These are phyloP conservation scores for Sclerotinia subarctica DNA, from an alignment of 2,329 filamentous ascomycete genomes.

Conservation along the genomic window DNA sequence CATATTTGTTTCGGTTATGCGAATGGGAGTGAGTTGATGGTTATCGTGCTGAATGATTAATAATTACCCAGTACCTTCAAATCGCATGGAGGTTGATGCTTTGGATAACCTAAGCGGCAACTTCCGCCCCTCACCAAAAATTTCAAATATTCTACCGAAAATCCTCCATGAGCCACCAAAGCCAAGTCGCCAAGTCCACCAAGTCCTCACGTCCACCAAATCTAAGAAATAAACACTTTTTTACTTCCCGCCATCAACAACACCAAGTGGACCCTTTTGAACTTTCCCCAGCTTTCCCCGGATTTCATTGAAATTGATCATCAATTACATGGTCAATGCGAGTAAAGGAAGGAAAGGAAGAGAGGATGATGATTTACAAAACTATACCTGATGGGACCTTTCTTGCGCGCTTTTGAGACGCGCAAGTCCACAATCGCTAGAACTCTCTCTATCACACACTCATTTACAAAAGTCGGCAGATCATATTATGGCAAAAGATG, in stretches of 20 bases:
- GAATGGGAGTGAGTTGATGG: neutral
- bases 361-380: neutral
- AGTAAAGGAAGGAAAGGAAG: neutral
- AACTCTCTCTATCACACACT: neutral
- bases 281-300: conserved; percentile 12
- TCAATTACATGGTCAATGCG: conserved; percentile 16
- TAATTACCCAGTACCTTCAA: neutral
- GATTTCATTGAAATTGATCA: conserved; percentile 1
- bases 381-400: neutral
- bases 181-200: neutral
- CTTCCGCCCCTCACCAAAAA: conserved; percentile 10
- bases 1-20: conserved; percentile 53
- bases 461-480: neutral
- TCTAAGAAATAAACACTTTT: conserved; percentile 2
- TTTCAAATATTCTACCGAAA: conserved; percentile 9
- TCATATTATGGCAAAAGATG: conserved; percentile 4
- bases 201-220: neutral
- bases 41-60: conserved; percentile 13
- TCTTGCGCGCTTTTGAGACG: conserved; percentile 9
- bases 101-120: neutral
- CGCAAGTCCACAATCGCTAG: conserved; percentile 4
- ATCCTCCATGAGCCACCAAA: neutral
- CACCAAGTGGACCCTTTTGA: conserved; percentile 14
- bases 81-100: neutral
- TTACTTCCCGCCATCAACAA: conserved; percentile 13